These are phyloP conservation scores for Cudoniella acicularis DNA, from an alignment of 495 filamentous ascomycete species.

Conservation along the genomic window DNA sequence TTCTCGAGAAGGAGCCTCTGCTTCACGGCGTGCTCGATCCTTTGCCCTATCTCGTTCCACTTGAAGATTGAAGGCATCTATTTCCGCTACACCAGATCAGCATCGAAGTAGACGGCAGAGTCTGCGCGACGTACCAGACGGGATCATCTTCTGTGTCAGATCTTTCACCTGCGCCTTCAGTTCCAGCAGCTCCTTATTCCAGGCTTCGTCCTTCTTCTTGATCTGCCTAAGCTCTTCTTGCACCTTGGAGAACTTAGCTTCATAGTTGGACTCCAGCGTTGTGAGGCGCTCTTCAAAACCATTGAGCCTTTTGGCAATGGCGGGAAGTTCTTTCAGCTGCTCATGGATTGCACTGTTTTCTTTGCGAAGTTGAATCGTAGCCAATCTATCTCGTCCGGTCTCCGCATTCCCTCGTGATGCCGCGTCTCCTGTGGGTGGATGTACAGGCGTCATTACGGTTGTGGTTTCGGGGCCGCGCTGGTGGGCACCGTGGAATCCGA, in stretches of 20 bases:
- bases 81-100: too few species aligned
- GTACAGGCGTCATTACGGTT: not conserved
- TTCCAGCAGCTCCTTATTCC: not conserved
- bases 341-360: constrained; percentile 19
- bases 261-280: constrained; percentile 9
- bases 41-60: too few species aligned
- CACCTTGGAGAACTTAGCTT: not conserved
- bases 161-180: constrained; percentile 3
- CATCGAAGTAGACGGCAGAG: too few species aligned
- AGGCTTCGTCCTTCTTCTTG: not conserved
- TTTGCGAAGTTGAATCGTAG: constrained; percentile 21
- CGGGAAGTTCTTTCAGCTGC: not conserved
- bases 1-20: too few species aligned
- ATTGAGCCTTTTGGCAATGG: not conserved
- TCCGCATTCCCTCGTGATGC: not conserved
- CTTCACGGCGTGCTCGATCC: too few species aligned
- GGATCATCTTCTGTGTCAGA: not conserved
- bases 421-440: not conserved
- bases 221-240: not conserved
- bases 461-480: too few species aligned
- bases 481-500: too few species aligned
- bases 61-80: too few species aligned
- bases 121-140: constrained; percentile 5
- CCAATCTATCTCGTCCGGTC: constrained; percentile 11
- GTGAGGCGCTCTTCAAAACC: not conserved